These are phyloP conservation scores for Aspergillus fumigatiaffinis DNA, from an alignment of 2,329 filamentous ascomycete genomes.

Conservation along the genomic window DNA sequence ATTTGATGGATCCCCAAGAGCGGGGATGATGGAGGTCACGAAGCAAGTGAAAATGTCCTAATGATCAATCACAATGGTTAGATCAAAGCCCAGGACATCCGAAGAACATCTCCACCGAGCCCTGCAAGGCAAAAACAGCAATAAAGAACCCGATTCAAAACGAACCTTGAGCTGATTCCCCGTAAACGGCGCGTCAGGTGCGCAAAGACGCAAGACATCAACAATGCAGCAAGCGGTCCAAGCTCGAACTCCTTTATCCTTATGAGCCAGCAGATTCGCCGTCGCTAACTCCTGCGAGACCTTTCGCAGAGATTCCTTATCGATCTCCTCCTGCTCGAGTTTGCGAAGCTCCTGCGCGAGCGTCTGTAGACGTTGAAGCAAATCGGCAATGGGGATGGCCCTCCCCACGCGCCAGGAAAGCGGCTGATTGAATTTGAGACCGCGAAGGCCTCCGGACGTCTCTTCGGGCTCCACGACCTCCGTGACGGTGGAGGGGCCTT, in stretches of 20 bases:
- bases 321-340: constrained; percentile 80
- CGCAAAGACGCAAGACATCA: constrained; percentile 87
- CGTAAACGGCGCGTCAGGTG: constrained; percentile 92
- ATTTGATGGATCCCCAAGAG: constrained; percentile 79
- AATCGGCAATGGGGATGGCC: constrained; percentile 75
- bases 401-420: constrained; percentile 90
- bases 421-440: constrained; percentile 75
- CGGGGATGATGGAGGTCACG: constrained; percentile 75
- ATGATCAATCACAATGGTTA: constrained; percentile 2
- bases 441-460: constrained; percentile 28
- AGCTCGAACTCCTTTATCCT: constrained; percentile 88
- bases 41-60: constrained; percentile 93
- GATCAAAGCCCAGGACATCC: background rate
- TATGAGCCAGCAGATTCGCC: constrained; percentile 79
- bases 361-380: constrained; percentile 74
- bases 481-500: constrained; percentile 28
- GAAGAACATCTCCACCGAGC: background rate
- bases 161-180: constrained; percentile 81
- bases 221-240: constrained; percentile 86
- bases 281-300: constrained; percentile 82
- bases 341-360: constrained; percentile 78
- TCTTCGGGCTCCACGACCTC: constrained; percentile 33
- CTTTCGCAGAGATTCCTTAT: constrained; percentile 75
- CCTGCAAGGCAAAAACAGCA: background rate
- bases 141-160: constrained; percentile 2